Conservation (phyloP, 257 asterid genomes). For the Solanum megistacrolobum region DNA sequence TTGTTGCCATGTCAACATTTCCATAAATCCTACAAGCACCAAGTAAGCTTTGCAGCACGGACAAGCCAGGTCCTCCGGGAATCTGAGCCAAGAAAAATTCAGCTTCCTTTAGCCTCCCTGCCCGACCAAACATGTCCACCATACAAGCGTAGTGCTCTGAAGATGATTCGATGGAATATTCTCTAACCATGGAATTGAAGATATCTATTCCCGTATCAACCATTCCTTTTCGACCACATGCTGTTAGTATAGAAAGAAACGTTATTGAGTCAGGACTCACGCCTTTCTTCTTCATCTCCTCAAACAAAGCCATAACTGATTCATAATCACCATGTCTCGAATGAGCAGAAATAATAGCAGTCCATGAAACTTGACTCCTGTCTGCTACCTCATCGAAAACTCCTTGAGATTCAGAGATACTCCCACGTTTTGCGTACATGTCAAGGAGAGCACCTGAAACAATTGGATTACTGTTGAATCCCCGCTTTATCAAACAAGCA, state of each 20-base stretch:
- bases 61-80: constrained; percentile 75
- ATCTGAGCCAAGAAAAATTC: constrained; percentile 46
- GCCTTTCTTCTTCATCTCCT: constrained; percentile 47
- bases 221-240: constrained; percentile 77
- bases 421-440: constrained; percentile 94
- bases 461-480: constrained; percentile 43
- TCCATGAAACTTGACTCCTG: constrained; percentile 71
- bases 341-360: constrained; percentile 78
- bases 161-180: constrained; percentile 42
- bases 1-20: constrained; percentile 58
- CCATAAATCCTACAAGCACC: constrained; percentile 75
- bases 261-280: constrained; percentile 75
- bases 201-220: constrained; percentile 51
- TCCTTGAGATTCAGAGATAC: constrained; percentile 57
- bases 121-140: constrained; percentile 90
- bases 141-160: constrained; percentile 73
- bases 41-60: constrained; percentile 75
- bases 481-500: constrained; percentile 41
- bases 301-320: constrained; percentile 55
- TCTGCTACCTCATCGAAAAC: constrained; percentile 43
- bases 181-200: constrained; percentile 53
- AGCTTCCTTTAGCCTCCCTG: constrained; percentile 73
- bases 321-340: constrained; percentile 78
- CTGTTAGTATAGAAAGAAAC: constrained; percentile 68
- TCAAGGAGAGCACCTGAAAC: constrained; percentile 77